These are phyloP conservation scores for Phyllosticta capitalensis DNA, from an alignment of 2,329 filamentous ascomycete genomes.

Conservation along the genomic window DNA sequence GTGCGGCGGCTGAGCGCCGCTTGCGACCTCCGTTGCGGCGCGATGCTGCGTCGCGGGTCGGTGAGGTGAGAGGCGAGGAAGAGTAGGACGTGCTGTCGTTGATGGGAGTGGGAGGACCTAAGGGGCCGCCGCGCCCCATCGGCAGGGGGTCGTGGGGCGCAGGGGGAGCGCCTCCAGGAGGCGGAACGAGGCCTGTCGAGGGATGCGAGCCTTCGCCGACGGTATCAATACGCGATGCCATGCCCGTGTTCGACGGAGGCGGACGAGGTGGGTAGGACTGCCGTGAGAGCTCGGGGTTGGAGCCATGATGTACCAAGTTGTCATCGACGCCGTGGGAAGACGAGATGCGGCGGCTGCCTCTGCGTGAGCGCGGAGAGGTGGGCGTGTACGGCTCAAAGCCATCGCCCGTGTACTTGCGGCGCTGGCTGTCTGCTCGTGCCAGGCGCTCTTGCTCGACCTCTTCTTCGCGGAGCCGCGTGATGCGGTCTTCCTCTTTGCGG, in stretches of 20 bases:
- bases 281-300: conserved; percentile 34
- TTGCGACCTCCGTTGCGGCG: conserved; percentile 20
- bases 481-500: conserved; percentile 50
- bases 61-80: neutral
- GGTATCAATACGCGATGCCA: conserved; percentile 16
- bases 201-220: conserved; percentile 9
- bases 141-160: conserved; percentile 22
- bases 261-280: conserved; percentile 19
- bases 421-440: conserved; percentile 42
- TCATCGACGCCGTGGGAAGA: neutral
- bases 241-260: conserved; percentile 14
- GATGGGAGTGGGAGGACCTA: conserved; percentile 22
- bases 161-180: conserved; percentile 12
- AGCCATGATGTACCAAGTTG: neutral
- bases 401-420: conserved; percentile 61
- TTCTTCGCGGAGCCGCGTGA: conserved; percentile 44
- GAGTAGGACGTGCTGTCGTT: neutral
- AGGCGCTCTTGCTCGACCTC: conserved; percentile 45
- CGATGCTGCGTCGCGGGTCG: conserved; percentile 29
- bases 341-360: conserved; percentile 21
- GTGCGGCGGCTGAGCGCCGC: conserved; percentile 2
- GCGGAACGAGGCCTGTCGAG: conserved; percentile 17
- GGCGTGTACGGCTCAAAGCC: conserved; percentile 31
- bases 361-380: conserved; percentile 19
- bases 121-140: conserved; percentile 23